Evolutionary conservation across 495 filamentous ascomycete species (phyloP).

Genomic region (Aspergillus funiculosus): DNA sequence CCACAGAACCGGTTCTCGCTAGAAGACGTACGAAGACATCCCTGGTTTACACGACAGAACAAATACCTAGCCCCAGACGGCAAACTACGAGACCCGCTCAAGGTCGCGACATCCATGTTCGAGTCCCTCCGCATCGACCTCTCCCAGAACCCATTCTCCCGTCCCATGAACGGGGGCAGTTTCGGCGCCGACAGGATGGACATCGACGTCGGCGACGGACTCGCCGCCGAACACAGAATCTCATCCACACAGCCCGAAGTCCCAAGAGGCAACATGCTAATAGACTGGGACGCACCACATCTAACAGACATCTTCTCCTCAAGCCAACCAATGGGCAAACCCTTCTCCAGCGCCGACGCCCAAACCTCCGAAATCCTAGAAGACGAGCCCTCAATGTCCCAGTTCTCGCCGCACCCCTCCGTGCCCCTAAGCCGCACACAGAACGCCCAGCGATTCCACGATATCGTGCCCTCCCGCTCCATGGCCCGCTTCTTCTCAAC

Average conservation of each 20-base stretch:
- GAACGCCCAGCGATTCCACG: slow-evolving; percentile 75
- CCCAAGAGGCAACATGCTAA: slow-evolving; percentile 57
- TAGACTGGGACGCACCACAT: slow-evolving; percentile 71
- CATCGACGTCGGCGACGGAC: slow-evolving; percentile 44
- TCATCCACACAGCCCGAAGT: slow-evolving; percentile 79
- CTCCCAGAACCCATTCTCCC: slow-evolving; percentile 55
- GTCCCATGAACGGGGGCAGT: slow-evolving; percentile 34
- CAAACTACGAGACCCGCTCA: slow-evolving; percentile 69
- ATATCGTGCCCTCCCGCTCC: slow-evolving; percentile 75
- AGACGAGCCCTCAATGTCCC: slow-evolving; percentile 86
- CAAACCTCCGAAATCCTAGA: slow-evolving; percentile 63
- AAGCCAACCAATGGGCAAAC: slow-evolving; percentile 43
- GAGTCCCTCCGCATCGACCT: slow-evolving; percentile 91
- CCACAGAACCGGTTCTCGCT: slow-evolving; percentile 73
- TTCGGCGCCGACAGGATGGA: slow-evolving; percentile 45
- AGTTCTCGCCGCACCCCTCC: slow-evolving; percentile 79
- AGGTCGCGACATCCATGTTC: slow-evolving; percentile 87
- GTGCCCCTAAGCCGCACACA: slow-evolving; percentile 81
- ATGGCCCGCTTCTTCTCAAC: slow-evolving; percentile 89
- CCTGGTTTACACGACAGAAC: slow-evolving; percentile 89
- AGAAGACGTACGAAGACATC: slow-evolving; percentile 82
- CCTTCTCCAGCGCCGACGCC: slow-evolving; percentile 31
- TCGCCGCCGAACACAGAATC: slow-evolving; percentile 43
- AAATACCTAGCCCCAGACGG: slow-evolving; percentile 67
- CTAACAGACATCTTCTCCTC: slow-evolving; percentile 49